Conservation (phyloP, 495 filamentous ascomycete species). For the Pyronema domesticum region DNA sequence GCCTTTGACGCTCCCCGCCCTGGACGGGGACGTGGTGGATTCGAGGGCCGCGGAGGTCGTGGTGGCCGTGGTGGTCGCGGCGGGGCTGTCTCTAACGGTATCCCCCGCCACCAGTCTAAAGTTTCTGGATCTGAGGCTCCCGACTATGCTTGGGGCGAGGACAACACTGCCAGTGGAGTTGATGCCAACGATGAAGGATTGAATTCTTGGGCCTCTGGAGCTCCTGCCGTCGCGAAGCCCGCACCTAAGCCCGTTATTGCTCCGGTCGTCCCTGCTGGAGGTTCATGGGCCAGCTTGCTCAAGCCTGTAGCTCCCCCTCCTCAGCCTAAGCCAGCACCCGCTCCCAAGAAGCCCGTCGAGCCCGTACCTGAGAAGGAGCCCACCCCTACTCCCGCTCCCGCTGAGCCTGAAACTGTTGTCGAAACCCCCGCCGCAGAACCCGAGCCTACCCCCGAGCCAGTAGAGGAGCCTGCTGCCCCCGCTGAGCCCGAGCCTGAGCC, state of each 20-base stretch:
- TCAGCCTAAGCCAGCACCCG: constrained; percentile 15
- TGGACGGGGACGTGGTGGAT: constrained; percentile 48
- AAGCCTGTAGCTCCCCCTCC: constrained; percentile 26
- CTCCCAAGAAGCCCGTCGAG: background rate
- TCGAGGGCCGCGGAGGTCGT: constrained; percentile 47
- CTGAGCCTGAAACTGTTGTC: constrained; percentile 12
- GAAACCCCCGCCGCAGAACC: constrained; percentile 11
- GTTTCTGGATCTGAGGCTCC: constrained; percentile 13
- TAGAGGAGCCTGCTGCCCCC: constrained; percentile 7
- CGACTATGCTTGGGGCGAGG: constrained; percentile 23
- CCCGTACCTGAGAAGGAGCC: constrained; percentile 25
- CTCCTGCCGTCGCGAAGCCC: constrained; percentile 22
- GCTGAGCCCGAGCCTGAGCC: background rate
- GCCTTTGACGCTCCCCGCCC: constrained; percentile 36
- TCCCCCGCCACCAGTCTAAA: constrained; percentile 23
- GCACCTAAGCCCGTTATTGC: constrained; percentile 8
- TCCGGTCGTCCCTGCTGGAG: constrained; percentile 7
- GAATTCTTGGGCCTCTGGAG: constrained; percentile 8
- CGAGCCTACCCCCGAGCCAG: constrained; percentile 8
- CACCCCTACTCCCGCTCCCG: constrained; percentile 11
- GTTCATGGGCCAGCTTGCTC: constrained; percentile 28
- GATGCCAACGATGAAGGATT: constrained; percentile 16
- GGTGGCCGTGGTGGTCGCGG: constrained; percentile 56
- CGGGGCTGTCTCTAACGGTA: constrained; percentile 35
- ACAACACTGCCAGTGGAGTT: constrained; percentile 14